Conservation (phyloP, 805 yeast genomes). For the Sugiyamaella qingdaonensis region DNA sequence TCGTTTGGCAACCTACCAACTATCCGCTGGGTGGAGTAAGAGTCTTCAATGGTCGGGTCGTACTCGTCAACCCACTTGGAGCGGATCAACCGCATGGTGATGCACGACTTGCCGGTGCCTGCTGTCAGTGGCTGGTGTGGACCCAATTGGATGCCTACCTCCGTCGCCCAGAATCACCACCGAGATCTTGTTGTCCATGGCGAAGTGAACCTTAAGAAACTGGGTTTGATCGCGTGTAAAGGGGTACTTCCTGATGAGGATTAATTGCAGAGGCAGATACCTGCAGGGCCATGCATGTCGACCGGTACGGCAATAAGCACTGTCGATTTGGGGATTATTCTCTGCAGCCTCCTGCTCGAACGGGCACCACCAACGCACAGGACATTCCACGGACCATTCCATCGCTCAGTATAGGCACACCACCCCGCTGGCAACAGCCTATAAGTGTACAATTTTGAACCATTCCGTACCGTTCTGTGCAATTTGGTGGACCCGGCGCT, state of each 20-base stretch:
- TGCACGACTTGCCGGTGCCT: constrained; percentile 28
- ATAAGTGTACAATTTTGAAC: too few species aligned
- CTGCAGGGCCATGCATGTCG: not conserved
- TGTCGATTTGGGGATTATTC: too few species aligned
- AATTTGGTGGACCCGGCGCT: too few species aligned
- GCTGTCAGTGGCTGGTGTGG: not conserved
- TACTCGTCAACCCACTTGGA: constrained; percentile 35
- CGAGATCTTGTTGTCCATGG: constrained; percentile 22
- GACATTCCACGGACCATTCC: too few species aligned
- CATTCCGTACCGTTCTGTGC: too few species aligned
- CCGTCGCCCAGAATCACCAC: constrained; percentile 34
- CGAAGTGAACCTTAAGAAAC: not conserved
- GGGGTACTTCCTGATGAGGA: constrained; percentile 1
- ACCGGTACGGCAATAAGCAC: not conserved
- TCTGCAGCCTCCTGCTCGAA: too few species aligned
- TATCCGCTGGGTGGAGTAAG: constrained; percentile 28
- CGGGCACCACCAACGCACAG: too few species aligned
- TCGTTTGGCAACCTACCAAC: constrained; percentile 7
- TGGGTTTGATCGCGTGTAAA: constrained; percentile 3
- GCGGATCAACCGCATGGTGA: constrained; percentile 32
- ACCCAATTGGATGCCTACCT: constrained; percentile 22
- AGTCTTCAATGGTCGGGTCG: constrained; percentile 30
- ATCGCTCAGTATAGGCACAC: too few species aligned
- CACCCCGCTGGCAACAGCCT: too few species aligned
- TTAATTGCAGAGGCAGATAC: not conserved